Evolutionary conservation across 2,329 filamentous ascomycete species (phyloP).

Genomic region (Colletotrichum destructivum): DNA sequence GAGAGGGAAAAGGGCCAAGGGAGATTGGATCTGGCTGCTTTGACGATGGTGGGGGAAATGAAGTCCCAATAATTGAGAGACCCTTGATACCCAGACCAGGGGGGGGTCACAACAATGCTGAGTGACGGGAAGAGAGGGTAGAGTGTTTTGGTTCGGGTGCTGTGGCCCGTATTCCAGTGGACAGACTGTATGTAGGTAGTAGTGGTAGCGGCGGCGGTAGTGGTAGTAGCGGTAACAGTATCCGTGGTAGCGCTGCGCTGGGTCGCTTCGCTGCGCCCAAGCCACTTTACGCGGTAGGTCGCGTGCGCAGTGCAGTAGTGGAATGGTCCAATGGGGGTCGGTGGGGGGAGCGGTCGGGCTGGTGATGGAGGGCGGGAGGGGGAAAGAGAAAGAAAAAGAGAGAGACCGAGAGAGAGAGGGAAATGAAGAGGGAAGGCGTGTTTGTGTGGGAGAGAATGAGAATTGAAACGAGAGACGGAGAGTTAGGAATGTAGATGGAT

Average conservation of each 20-base stretch:
- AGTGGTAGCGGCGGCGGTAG: slow-evolving; percentile 27
- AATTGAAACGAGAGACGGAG: not conserved
- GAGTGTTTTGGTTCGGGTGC: slow-evolving; percentile 14
- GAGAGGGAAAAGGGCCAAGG: slow-evolving; percentile 30
- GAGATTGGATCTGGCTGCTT: slow-evolving; percentile 40
- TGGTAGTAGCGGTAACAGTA: slow-evolving; percentile 30
- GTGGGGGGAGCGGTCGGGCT: not conserved
- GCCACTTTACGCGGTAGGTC: slow-evolving; percentile 43
- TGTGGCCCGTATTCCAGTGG: too few relatives aligned
- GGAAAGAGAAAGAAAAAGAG: not conserved
- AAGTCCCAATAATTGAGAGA: slow-evolving; percentile 44
- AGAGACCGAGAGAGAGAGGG: not conserved
- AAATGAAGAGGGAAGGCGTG: not conserved
- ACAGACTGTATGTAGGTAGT: not conserved
- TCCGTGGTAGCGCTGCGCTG: slow-evolving; percentile 38
- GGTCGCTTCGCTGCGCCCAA: slow-evolving; percentile 40
- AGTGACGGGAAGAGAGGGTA: slow-evolving; percentile 3
- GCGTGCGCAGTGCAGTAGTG: slow-evolving; percentile 34
- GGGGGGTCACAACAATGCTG: slow-evolving; percentile 37
- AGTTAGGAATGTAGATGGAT: not conserved
- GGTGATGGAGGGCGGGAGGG: slow-evolving; percentile 21
- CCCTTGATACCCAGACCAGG: slow-evolving; percentile 42
- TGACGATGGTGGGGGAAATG: slow-evolving; percentile 44
- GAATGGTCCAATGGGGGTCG: slow-evolving; percentile 24
- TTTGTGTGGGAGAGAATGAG: not conserved